Evolutionary conservation across 1,284 basidiomycete species (phyloP), one percentile per base, ranked within the genome.

Genomic region (Ganoderma sinense): DNA sequence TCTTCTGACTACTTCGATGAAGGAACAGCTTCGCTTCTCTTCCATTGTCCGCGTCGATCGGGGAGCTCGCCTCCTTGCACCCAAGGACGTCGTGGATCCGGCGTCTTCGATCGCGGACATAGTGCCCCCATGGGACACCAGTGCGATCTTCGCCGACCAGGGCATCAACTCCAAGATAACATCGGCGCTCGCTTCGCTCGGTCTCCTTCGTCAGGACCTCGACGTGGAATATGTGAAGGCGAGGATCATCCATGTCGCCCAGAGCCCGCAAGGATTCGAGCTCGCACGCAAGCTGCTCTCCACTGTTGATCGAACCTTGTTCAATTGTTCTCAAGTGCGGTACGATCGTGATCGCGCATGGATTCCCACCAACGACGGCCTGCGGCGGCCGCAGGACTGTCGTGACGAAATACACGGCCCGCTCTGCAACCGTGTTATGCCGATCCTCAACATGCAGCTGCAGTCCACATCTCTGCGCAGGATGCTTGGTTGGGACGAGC

Each of bases 361-460:
- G 71, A 48, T 73, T 48, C 71, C 71, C 1, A 73, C 71, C 5
- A 20, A 13, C 11, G 40, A 63, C 11, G 71, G 71, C 13, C 51
- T 70, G 16, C 43, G 36, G 40, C 36, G 31, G 29, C 51, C 68
- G n/a, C 29, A 31, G 4, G 68, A 69, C 13, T 62, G 48, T 29
- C 72, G 71, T 4, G 75, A 73, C 59, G 40, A 18, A 23, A 55
- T 48, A 20, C 10, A 51, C n/a, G 40, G 43, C 7, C 26, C 64
- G 64, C 62, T 75, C 18, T 74, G 66, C 45, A 70, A 75, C 36
- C 64, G 67, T 18, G 70, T 75, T 8, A 40, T 70, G 40, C 69
- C 62, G 26, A 53, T 71, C 11, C 59, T 70, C 45, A 62, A 61
- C n/a, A 63, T 68, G 43, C 33, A 51, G 45, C 23, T 64, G 13